Base-by-base conservation (phyloP, 169 alveolate genomes). In the Eimeria acervulina region DNA sequence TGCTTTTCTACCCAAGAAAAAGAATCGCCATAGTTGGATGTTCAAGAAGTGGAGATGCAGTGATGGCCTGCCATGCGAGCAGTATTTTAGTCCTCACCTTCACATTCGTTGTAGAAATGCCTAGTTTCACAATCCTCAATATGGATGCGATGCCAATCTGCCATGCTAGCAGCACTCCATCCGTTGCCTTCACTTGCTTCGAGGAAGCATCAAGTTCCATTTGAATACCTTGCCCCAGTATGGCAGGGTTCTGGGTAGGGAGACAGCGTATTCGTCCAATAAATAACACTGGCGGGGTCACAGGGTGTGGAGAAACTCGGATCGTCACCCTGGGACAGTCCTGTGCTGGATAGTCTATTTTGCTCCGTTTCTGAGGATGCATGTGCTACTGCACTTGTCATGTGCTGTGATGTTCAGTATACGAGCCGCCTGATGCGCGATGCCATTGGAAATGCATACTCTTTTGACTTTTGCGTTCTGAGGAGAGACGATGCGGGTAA, bases 341-440 rank as follows among this genome's bases (percentile, higher is more conserved):
- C 44, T 28, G 42, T 23, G 28, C 1, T 10, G 26, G 17, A 15
- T 0, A 74, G 85, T 17, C 21, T 19, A 19, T 42, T 47, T 10
- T 47, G n/a, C n/a, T 78, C 28, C 63, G n/a, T 28, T 17, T 42
- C 40, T 7, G 42, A 47, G 40, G 8, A 42, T 78, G 42, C 61
- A 42, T 23, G 13, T n/a, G 38, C 44, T 42, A 66, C 66, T 26
- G 26, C 66, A 13, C 42, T 36, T 72, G 28, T 15, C 36, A 1
- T 72, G 81, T 15, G 81, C 36, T 72, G 83, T 17, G 19, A 5
- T 74, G 88, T 31, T 44, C 61, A 87, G 93, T 87, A 87, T 61
- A 87, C 93, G 63, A 87, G 93, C 81, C 93, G 93, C 55, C 42
- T 87, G 80, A 61, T 87, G 93, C 78, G 81, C 38, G 93, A 87